Percentiles rank a stretch among this genome's conserved stretches.
These are phyloP conservation scores for Fusarium veterinarium DNA, from an alignment of 2,329 filamentous ascomycete genomes.

Conservation along the genomic window DNA sequence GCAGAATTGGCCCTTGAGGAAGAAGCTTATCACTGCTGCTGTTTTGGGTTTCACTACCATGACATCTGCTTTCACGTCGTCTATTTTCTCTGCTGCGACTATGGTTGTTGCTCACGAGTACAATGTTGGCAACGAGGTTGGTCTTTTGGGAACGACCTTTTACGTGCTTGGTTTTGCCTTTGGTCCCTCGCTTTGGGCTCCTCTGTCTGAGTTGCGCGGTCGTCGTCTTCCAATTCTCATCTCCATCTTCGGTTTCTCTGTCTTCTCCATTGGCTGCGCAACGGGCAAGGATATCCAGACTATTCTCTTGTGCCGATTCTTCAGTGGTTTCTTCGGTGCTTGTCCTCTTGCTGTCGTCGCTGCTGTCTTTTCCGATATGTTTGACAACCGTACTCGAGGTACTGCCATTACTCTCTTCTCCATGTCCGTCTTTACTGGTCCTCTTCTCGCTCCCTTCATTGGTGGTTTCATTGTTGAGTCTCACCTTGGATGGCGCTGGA, in stretches of 20 bases:
- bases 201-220: constrained; percentile 77
- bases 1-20: constrained; percentile 85
- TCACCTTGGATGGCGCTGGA: constrained; percentile 79
- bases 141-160: constrained; percentile 73
- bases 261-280: constrained; percentile 74
- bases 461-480: constrained; percentile 74
- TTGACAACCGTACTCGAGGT: constrained; percentile 71
- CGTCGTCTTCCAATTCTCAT: constrained; percentile 71
- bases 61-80: constrained; percentile 77
- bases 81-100: constrained; percentile 78
- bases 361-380: constrained; percentile 79
- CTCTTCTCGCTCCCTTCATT: constrained; percentile 74
- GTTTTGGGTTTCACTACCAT: constrained; percentile 81
- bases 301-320: constrained; percentile 78
- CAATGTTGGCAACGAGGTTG: constrained; percentile 70
- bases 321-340: constrained; percentile 77
- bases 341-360: constrained; percentile 76
- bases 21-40: constrained; percentile 77
- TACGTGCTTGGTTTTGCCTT: constrained; percentile 80
- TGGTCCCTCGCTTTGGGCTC: constrained; percentile 78
- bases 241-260: constrained; percentile 75
- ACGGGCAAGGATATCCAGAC: constrained; percentile 76
- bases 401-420: constrained; percentile 58
- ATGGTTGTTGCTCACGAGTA: constrained; percentile 66
- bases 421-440: constrained; percentile 71